Evolutionary conservation across 176 grass and related monocot genomes (phyloP), one percentile per base, ranked within the genome.

Genomic region (Coix lacrymajobi): DNA sequence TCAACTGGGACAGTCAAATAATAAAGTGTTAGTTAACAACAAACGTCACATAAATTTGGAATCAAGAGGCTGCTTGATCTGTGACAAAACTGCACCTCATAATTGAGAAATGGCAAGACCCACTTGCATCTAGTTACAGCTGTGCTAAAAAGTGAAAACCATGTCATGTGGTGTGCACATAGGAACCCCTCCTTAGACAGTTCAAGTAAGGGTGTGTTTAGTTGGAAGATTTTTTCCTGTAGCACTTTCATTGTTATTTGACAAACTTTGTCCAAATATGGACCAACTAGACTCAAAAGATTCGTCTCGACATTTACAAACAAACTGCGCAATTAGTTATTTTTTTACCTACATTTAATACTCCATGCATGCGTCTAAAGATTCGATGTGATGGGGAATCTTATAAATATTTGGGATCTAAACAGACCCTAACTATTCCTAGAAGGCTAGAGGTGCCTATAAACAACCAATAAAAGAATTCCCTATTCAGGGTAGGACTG

Each of bases 381-480:
- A n/a, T n/a, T n/a, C n/a, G n/a, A n/a, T n/a, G n/a, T n/a, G n/a
- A n/a, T n/a, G n/a, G n/a, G n/a, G n/a, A n/a, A n/a, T n/a, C n/a
- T n/a, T n/a, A n/a, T n/a, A n/a, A n/a, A n/a, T n/a, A n/a, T n/a
- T n/a, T n/a, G n/a, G n/a, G n/a, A n/a, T n/a, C n/a, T n/a, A n/a
- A n/a, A n/a, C n/a, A n/a, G n/a, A n/a, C n/a, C n/a, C n/a, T n/a
- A 32, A 16, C 19, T 75, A 3, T 62, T 16, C 69, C 62, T 88
- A 34, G 22, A 72, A 46, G 40, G 29, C 29, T 74, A 49, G 6
- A 64, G 44, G 15, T 64, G 40, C 26, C 41, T 11, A 64, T 11
- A 64, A 34, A 7, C 16, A 70, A 77, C 26, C 57, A 71, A 80
- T 41, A 41, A 77, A 81, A 41, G 26, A 80, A 77, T 77, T 62